phyloP scores from a whole-genome alignment of 1,284 basidiomycete genomes.

The Ustilago xerochloae region DNA sequence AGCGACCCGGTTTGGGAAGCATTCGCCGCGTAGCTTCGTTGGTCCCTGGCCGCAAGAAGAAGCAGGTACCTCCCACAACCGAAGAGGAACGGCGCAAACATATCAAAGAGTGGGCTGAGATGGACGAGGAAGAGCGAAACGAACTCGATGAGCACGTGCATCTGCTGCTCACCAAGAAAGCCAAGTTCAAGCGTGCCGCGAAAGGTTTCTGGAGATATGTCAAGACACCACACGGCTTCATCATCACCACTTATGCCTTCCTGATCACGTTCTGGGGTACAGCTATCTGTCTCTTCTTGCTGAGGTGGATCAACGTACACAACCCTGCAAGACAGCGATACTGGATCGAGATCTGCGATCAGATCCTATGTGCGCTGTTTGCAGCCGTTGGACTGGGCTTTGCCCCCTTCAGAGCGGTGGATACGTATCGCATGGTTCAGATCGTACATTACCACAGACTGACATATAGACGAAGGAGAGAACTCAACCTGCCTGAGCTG shows the following conservation, averaged over 20 bases:
- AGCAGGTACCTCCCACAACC: constrained; percentile 31
- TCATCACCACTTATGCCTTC: constrained; percentile 62
- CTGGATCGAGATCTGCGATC: constrained; percentile 67
- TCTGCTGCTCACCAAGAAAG: constrained; percentile 77
- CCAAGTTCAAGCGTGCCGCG: constrained; percentile 69
- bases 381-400: constrained; percentile 63
- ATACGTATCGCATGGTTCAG: constrained; percentile 65
- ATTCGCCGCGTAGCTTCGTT: constrained; percentile 31
- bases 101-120: constrained; percentile 57
- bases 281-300: constrained; percentile 62
- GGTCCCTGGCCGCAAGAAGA: constrained; percentile 21
- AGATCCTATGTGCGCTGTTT: constrained; percentile 65
- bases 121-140: constrained; percentile 64
- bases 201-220: constrained; percentile 62
- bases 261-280: constrained; percentile 63
- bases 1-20: constrained; percentile 8
- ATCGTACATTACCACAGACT: constrained; percentile 64
- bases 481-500: constrained; percentile 55
- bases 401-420: constrained; percentile 64
- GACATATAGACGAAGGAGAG: constrained; percentile 56
- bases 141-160: constrained; percentile 81
- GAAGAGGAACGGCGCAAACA: constrained; percentile 54
- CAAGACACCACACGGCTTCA: constrained; percentile 63
- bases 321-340: constrained; percentile 43
- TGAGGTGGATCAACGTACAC: constrained; percentile 56